A percentile compares a stretch with the other conserved stretches of the same genome.
These are phyloP conservation scores for Phytophthora podocarpi DNA, from an alignment of 352 stramenopile genomes.

Conservation along the genomic window DNA sequence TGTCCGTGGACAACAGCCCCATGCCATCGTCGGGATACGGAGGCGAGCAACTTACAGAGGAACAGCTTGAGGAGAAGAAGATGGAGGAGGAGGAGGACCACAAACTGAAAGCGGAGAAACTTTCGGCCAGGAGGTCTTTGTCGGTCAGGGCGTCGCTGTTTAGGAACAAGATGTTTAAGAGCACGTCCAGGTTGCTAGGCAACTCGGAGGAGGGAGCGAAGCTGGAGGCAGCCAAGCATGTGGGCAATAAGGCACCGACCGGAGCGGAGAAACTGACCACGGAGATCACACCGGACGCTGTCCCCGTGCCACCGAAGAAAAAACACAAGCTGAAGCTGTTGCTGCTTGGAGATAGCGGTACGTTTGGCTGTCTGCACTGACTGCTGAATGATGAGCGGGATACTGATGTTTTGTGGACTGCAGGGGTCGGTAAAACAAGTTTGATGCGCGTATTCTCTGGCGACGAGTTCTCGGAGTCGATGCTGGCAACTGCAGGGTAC, in stretches of 20 bases:
- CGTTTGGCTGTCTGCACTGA: neutral
- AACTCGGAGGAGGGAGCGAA: conserved; percentile 29
- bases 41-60: conserved; percentile 60
- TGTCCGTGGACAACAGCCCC: conserved; percentile 67
- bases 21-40: conserved; percentile 22
- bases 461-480: conserved; percentile 90
- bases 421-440: conserved; percentile 92
- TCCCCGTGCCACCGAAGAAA: conserved; percentile 61
- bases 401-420: conserved; percentile 5
- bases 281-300: conserved; percentile 16
- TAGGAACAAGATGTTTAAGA: conserved; percentile 82
- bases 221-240: conserved; percentile 16
- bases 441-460: conserved; percentile 94
- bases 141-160: conserved; percentile 74
- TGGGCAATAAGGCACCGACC: conserved; percentile 8
- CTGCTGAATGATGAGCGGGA: neutral
- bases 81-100: conserved; percentile 90
- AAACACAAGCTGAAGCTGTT: conserved; percentile 91
- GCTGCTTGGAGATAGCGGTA: conserved; percentile 89
- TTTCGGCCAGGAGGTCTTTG: conserved; percentile 65
- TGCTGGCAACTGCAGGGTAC: conserved; percentile 91
- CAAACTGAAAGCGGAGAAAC: conserved; percentile 79
- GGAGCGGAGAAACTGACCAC: conserved; percentile 22
- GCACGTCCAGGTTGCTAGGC: conserved; percentile 32
- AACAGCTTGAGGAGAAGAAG: conserved; percentile 85